Evolutionary conservation across 148 eudicot species (phyloP), one percentile per base, ranked within the genome.

Genomic region (Diospyros kaki): DNA sequence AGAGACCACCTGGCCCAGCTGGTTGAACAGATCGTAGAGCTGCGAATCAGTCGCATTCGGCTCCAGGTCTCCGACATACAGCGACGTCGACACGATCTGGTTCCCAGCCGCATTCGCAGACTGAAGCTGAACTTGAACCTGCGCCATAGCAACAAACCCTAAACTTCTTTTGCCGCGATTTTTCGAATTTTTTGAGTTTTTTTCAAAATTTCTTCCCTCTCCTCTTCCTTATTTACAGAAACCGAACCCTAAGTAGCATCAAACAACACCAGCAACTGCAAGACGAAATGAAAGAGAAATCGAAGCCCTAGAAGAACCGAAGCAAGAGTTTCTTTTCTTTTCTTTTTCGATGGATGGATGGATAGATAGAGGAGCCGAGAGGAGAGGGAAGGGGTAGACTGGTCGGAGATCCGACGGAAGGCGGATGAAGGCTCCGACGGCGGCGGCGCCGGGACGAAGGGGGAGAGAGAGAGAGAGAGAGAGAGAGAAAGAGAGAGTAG

Each of bases 31-130:
- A 66, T 87, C 89, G 43, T 78, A 90, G 17, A 92, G 66, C 70
- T 90, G 92, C 10, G 85, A 65, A 70, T 92, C 97, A 2, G 71
- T 83, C 70, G 87, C 87, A 42, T 73, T 88, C 9, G 52, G 1
- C 45, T 92, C 94, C 84, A 92, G 75, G 82, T 92, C 97, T 5
- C 92, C 93, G 5, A 91, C 91, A 50, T 89, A 89, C 75, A 89
- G 75, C 50, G 96, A 89, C 41, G 93, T 86, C 63, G 87, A 80
- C 56, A 71, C 86, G 7, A 81, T 70, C 78, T 81, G 84, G 76
- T 44, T 59, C 52, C 73, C 76, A 15, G 66, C 78, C 40, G 63
- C 84, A 70, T 68, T 56, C 73, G 72, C 83, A 59, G 73, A 78
- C 76, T 84, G 87, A 11, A 76, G 72, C 75, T 82, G 87, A 15